Conservation (phyloP, 352 stramenopile genomes). For the Globisporangium mamillatum region DNA sequence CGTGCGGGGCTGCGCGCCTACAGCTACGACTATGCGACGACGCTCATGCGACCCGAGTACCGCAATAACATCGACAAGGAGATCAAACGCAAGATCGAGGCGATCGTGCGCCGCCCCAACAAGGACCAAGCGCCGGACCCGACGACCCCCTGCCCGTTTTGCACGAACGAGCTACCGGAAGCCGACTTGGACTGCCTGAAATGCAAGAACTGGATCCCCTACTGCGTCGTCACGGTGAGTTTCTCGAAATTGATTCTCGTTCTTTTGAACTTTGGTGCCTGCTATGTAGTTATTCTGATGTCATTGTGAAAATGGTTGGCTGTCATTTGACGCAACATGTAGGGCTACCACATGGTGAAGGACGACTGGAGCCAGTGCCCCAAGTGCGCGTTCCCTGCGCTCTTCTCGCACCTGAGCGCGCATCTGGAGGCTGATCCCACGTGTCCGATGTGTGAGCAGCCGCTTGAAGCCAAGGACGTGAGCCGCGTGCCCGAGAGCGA, state of each 20-base stretch:
- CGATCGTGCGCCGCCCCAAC: conserved; percentile 91
- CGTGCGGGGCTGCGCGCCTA: conserved; percentile 85
- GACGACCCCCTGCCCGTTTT: conserved; percentile 85
- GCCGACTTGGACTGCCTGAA: conserved; percentile 89
- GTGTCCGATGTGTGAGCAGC: conserved; percentile 79
- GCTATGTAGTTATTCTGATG: not conserved
- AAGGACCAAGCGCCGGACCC: conserved; percentile 78
- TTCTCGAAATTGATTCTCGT: not conserved
- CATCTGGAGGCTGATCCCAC: conserved; percentile 72
- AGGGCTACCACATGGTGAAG: conserved; percentile 92
- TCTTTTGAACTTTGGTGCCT: not conserved
- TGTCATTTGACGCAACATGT: not conserved
- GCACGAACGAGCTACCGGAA: conserved; percentile 64
- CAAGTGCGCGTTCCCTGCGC: conserved; percentile 83
- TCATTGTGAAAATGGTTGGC: not conserved
- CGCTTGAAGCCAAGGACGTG: conserved; percentile 31
- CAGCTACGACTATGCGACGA: conserved; percentile 91
- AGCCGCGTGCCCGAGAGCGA: conserved; percentile 41
- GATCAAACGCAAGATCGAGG: conserved; percentile 93
- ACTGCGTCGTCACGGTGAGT: conserved; percentile 89
- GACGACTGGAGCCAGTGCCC: conserved; percentile 92
- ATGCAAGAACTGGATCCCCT: conserved; percentile 92
- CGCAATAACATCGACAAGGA: conserved; percentile 86
- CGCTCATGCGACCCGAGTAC: conserved; percentile 90
- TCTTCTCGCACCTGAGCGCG: conserved; percentile 84